phyloP scores from a whole-genome alignment of 306 rosid genomes.

The Hylodesmum podocarpum region DNA sequence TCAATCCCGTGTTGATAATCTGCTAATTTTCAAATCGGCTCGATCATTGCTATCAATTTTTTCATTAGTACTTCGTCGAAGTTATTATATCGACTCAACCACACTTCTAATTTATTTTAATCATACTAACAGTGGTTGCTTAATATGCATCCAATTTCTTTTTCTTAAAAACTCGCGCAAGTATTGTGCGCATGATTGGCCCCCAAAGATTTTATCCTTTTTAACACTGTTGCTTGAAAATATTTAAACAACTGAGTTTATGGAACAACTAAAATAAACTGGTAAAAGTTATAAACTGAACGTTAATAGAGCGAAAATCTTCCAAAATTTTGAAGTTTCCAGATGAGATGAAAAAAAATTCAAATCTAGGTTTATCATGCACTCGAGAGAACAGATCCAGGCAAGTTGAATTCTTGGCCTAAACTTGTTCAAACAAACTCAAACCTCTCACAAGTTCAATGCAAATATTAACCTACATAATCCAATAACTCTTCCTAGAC shows the following conservation, averaged over 20 bases:
- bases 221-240: not conserved
- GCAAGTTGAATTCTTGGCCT: not conserved
- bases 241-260: not conserved
- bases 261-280: not conserved
- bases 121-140: not conserved
- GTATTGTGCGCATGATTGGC: not conserved
- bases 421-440: not conserved
- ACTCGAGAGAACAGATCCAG: no score
- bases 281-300: not conserved
- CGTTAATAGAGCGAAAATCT: no score
- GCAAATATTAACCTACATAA: not conserved
- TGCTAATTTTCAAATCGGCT: not conserved
- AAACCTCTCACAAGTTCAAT: no score
- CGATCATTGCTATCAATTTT: no score
- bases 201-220: not conserved
- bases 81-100: not conserved
- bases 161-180: not conserved
- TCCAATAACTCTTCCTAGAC: not conserved
- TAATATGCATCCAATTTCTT: not conserved
- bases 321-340: no score
- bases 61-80: not conserved
- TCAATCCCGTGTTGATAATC: not conserved
- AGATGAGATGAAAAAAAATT: no score
- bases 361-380: no score
- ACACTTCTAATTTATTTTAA: no score